Conservation (phyloP, 2,329 filamentous ascomycete genomes). For the Gnomoniopsis sp. region DNA sequence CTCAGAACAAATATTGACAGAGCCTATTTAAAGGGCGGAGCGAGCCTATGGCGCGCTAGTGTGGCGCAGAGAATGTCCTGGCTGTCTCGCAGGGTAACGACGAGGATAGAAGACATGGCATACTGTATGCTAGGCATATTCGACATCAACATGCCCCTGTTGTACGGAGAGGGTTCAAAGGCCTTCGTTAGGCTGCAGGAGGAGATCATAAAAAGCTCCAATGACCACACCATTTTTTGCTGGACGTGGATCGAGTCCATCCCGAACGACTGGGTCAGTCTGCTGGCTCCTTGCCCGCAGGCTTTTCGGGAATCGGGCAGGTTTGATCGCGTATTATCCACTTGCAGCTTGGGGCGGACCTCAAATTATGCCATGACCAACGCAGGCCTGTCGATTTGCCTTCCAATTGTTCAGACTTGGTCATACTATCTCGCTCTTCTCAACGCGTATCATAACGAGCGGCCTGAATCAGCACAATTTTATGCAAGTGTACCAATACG, state of each 20-base stretch:
- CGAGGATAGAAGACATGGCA: slow-evolving; percentile 22
- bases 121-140: slow-evolving; percentile 28
- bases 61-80: slow-evolving; percentile 26
- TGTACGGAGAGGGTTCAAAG: slow-evolving; percentile 27
- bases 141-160: slow-evolving; percentile 25
- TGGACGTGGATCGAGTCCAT: background rate
- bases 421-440: too few species aligned
- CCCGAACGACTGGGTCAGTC: background rate
- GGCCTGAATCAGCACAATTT: too few species aligned
- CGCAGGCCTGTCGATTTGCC: too few species aligned
- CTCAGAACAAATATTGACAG: background rate
- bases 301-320: background rate
- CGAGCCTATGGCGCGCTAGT: background rate
- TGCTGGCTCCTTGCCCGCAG: background rate
- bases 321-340: too few species aligned
- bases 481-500: too few species aligned
- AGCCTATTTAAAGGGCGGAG: background rate
- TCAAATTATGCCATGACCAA: too few species aligned
- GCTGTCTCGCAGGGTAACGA: slow-evolving; percentile 23
- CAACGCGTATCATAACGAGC: too few species aligned
- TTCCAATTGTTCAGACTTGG: too few species aligned
- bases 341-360: too few species aligned
- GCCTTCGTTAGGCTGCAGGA: slow-evolving; percentile 26
- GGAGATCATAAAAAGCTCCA: slow-evolving; percentile 20
- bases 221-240: too few species aligned